Evolutionary conservation across 768 basidiomycete genomes (phyloP).

Genomic region (Tylopilus sp.): DNA sequence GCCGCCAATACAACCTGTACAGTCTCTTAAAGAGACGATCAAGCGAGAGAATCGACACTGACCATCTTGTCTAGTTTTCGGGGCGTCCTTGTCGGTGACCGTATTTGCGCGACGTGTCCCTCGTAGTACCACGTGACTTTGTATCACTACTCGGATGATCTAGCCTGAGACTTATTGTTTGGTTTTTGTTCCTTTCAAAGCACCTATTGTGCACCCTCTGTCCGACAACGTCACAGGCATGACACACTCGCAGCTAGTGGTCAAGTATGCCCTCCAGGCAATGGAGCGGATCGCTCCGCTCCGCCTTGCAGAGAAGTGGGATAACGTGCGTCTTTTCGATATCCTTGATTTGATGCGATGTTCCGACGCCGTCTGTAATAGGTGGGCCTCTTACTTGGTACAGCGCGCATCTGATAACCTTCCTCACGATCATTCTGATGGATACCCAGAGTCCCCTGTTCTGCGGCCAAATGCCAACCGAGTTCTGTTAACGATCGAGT

Average conservation of each 20-base stretch:
- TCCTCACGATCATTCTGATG: conserved; percentile 6
- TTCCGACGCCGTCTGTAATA: conserved; percentile 25
- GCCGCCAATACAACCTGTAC: conserved; percentile 86
- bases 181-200: no score
- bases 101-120: conserved; percentile 10
- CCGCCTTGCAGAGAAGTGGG: conserved; percentile 84
- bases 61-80: conserved; percentile 19
- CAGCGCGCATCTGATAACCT: conserved; percentile 12
- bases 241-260: conserved; percentile 12
- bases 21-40: conserved; percentile 3
- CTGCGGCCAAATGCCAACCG: conserved; percentile 43
- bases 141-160: no score
- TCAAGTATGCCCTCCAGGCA: conserved; percentile 54
- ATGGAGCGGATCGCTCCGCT: conserved; percentile 88
- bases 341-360: neutral
- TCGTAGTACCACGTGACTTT: conserved; percentile 18
- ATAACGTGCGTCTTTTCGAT: conserved; percentile 65
- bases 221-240: neutral
- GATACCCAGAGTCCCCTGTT: conserved; percentile 49
- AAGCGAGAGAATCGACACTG: neutral
- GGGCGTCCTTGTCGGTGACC: neutral
- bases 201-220: no score
- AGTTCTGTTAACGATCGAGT: conserved; percentile 74
- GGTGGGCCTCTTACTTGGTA: conserved; percentile 77
- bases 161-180: no score